Conservation (phyloP, 257 asterid genomes). For the Scutellaria galericulata region DNA sequence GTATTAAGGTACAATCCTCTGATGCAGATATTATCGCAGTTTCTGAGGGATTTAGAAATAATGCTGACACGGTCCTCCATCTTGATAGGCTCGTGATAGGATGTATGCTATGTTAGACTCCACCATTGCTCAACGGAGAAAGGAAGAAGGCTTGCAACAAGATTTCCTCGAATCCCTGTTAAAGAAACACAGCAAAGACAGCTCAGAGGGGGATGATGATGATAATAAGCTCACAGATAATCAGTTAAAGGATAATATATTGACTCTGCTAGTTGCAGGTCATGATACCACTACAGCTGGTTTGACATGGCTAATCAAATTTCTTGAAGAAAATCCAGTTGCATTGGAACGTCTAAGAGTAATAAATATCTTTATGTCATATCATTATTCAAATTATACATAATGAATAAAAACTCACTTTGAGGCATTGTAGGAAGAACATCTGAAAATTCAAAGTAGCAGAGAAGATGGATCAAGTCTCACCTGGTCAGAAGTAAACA, state of each 20-base stretch:
- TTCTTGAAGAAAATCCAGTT: slow-evolving; percentile 70
- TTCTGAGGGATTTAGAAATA: neutral
- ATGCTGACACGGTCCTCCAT: slow-evolving; percentile 20
- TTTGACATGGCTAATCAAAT: slow-evolving; percentile 79
- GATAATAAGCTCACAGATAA: slow-evolving; percentile 79
- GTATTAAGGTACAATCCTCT: slow-evolving; percentile 61
- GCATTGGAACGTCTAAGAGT: slow-evolving; percentile 73
- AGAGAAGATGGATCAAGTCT: slow-evolving; percentile 61
- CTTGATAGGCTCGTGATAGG: slow-evolving; percentile 78
- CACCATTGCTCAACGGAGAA: slow-evolving; percentile 59
- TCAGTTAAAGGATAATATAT: slow-evolving; percentile 80
- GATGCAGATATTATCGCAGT: neutral
- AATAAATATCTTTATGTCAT: slow-evolving; percentile 38
- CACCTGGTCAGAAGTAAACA: slow-evolving; percentile 81
- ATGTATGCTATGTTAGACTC: slow-evolving; percentile 79
- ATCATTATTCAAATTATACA: neutral
- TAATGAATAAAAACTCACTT: slow-evolving; percentile 15
- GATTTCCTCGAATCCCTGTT: slow-evolving; percentile 78
- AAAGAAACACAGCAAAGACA: slow-evolving; percentile 58
- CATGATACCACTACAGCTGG: slow-evolving; percentile 94
- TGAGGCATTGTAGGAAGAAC: slow-evolving; percentile 65
- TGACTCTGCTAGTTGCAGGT: slow-evolving; percentile 83
- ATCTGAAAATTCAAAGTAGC: slow-evolving; percentile 53
- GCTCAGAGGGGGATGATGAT: slow-evolving; percentile 55
- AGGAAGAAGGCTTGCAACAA: slow-evolving; percentile 58